These are phyloP conservation scores for Phylloboletellus chloephorus DNA, from an alignment of 1,284 basidiomycete genomes.

Conservation along the genomic window DNA sequence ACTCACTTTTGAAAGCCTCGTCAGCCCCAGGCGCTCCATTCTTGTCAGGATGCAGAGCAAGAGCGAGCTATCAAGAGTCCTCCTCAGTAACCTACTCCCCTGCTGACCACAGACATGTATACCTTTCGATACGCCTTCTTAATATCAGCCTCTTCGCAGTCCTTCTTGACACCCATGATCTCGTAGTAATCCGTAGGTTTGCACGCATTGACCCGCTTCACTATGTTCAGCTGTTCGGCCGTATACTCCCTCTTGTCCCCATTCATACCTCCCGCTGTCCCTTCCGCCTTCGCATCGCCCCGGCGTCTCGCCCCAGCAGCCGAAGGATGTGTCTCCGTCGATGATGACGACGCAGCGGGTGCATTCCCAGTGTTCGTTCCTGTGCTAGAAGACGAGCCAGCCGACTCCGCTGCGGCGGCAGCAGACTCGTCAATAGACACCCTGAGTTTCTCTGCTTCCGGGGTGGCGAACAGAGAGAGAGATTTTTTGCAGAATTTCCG, in stretches of 20 bases:
- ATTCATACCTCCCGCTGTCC: slow-evolving; percentile 50
- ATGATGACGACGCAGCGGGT: slow-evolving; percentile 38
- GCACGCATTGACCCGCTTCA: slow-evolving; percentile 83
- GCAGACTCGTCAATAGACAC: slow-evolving; percentile 57
- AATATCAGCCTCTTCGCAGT: slow-evolving; percentile 85
- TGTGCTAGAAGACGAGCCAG: slow-evolving; percentile 26
- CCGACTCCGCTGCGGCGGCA: slow-evolving; percentile 35
- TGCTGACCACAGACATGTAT: slow-evolving; percentile 4
- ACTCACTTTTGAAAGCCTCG: slow-evolving; percentile 96
- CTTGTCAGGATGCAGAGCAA: slow-evolving; percentile 95
- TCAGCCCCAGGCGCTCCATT: slow-evolving; percentile 97
- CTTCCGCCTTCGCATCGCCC: slow-evolving; percentile 34
- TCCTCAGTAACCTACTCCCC: slow-evolving; percentile 13
- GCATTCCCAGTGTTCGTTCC: slow-evolving; percentile 30
- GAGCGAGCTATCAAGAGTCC: slow-evolving; percentile 61
- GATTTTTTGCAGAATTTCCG: slow-evolving; percentile 91
- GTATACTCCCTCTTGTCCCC: slow-evolving; percentile 84
- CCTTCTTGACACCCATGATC: slow-evolving; percentile 80
- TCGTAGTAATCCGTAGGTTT: slow-evolving; percentile 92
- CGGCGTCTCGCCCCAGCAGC: slow-evolving; percentile 59
- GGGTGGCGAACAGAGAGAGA: slow-evolving; percentile 76
- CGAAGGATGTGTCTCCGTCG: slow-evolving; percentile 64
- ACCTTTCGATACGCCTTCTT: slow-evolving; percentile 99
- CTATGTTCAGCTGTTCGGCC: slow-evolving; percentile 77
- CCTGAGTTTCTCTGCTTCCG: slow-evolving; percentile 70